phyloP scores from a whole-genome alignment of 2,329 filamentous ascomycete genomes.

The Aspergillus brunneoviolaceus region DNA sequence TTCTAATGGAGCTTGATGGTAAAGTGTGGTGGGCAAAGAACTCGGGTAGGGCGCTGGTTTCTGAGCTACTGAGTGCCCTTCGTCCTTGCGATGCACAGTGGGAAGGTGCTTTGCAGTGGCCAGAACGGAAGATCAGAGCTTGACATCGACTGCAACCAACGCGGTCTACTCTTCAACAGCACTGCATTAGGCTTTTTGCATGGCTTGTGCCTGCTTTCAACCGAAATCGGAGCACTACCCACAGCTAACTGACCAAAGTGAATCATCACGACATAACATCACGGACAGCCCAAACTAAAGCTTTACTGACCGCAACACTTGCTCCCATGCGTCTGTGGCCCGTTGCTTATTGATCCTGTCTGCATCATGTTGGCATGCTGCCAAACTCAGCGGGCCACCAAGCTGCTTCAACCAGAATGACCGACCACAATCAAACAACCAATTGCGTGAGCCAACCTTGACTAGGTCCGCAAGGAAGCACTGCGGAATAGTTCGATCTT shows the following conservation, averaged over 20 bases:
- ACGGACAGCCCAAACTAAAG: conserved; percentile 9
- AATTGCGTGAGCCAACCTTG: conserved; percentile 32
- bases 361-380: conserved; percentile 25
- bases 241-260: not conserved
- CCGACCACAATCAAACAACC: conserved; percentile 34
- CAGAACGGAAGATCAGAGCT: conserved; percentile 29
- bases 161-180: not conserved
- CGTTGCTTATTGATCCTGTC: conserved; percentile 25
- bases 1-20: conserved; percentile 33
- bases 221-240: not conserved
- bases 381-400: conserved; percentile 30
- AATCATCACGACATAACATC: not conserved
- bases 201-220: not conserved
- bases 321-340: conserved; percentile 22
- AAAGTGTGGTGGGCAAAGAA: conserved; percentile 37
- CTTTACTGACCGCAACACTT: conserved; percentile 20
- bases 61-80: conserved; percentile 27
- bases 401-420: conserved; percentile 35
- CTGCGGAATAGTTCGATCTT: conserved; percentile 27
- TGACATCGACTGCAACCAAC: conserved; percentile 11
- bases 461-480: conserved; percentile 34
- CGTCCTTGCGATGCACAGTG: conserved; percentile 23
- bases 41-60: conserved; percentile 31
- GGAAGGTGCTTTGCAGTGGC: conserved; percentile 32
- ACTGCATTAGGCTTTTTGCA: not conserved